Evolutionary conservation across 2,329 filamentous ascomycete genomes (phyloP).

Genomic region (Fusarium sp.): DNA sequence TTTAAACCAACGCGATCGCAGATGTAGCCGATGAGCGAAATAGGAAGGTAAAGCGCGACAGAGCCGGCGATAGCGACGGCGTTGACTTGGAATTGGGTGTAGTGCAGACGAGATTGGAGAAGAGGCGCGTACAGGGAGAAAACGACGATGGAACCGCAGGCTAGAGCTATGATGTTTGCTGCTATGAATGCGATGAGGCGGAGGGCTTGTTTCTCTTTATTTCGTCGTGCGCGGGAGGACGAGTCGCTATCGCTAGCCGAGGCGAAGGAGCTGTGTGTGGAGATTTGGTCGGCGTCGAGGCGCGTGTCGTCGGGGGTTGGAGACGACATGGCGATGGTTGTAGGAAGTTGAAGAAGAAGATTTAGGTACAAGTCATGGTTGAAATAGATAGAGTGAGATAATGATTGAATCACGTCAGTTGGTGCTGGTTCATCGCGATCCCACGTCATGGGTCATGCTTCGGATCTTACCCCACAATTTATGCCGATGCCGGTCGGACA

Average conservation of each 20-base stretch:
- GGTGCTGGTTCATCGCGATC: conserved; percentile 30
- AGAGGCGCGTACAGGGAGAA: conserved; percentile 95
- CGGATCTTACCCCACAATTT: conserved; percentile 14
- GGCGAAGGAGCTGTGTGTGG: conserved; percentile 42
- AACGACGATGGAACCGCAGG: conserved; percentile 90
- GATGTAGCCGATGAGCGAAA: conserved; percentile 88
- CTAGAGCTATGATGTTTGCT: conserved; percentile 72
- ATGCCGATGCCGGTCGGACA: conserved; percentile 32
- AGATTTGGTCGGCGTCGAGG: conserved; percentile 44
- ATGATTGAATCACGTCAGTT: conserved; percentile 32
- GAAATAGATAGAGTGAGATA: neutral
- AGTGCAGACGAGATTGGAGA: conserved; percentile 87
- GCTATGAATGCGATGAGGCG: conserved; percentile 65
- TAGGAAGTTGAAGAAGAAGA: neutral
- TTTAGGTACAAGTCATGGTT: conserved; percentile 26
- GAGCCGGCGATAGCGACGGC: conserved; percentile 88
- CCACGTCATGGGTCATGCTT: conserved; percentile 40
- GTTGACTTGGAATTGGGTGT: conserved; percentile 93
- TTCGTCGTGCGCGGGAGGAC: conserved; percentile 41
- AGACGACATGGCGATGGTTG: conserved; percentile 37
- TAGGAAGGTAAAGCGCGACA: conserved; percentile 90
- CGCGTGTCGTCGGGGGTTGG: conserved; percentile 34
- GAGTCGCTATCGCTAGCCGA: conserved; percentile 27
- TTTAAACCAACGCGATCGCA: conserved; percentile 90
- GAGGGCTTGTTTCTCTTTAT: conserved; percentile 50